Evolutionary conservation across 192 early-diverging fungal species (phyloP).

Genomic region (Paraglomus brasilianum): DNA sequence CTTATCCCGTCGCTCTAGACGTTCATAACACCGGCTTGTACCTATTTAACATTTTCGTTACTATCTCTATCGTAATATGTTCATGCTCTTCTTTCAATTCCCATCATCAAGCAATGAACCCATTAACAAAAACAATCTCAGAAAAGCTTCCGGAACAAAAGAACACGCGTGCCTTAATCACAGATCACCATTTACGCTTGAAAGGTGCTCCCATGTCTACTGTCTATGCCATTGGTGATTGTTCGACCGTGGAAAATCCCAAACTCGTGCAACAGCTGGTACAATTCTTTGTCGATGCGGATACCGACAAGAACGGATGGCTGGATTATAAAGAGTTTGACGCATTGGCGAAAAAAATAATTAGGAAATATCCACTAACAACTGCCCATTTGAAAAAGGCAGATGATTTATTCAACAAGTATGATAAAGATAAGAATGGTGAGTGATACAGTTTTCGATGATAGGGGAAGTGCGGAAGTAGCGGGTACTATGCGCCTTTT

Average conservation of each 20-base stretch:
- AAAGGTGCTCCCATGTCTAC: constrained; percentile 52
- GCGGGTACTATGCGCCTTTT: too few species aligned
- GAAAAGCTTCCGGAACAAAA: constrained; percentile 50
- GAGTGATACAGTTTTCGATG: neutral
- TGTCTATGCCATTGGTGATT: constrained; percentile 74
- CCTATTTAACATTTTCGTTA: constrained; percentile 7
- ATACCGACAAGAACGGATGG: constrained; percentile 46
- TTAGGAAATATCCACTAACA: constrained; percentile 51
- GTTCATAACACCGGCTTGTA: constrained; percentile 19
- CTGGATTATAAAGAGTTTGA: constrained; percentile 55
- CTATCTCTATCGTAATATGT: neutral
- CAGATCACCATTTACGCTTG: constrained; percentile 56
- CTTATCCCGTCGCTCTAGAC: neutral
- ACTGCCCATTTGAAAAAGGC: constrained; percentile 51
- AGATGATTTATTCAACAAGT: constrained; percentile 43
- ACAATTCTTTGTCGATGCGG: constrained; percentile 47
- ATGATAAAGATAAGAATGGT: constrained; percentile 50
- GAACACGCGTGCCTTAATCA: constrained; percentile 60
- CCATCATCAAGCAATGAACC: constrained; percentile 46
- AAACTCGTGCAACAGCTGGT: constrained; percentile 49
- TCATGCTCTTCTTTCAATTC: too few species aligned
- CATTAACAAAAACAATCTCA: constrained; percentile 51
- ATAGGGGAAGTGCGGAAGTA: too few species aligned
- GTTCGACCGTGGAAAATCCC: constrained; percentile 70
- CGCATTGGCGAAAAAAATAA: constrained; percentile 40